Base-by-base conservation (phyloP, 202 grass and related monocot species). In the Setaria italica region DNA sequence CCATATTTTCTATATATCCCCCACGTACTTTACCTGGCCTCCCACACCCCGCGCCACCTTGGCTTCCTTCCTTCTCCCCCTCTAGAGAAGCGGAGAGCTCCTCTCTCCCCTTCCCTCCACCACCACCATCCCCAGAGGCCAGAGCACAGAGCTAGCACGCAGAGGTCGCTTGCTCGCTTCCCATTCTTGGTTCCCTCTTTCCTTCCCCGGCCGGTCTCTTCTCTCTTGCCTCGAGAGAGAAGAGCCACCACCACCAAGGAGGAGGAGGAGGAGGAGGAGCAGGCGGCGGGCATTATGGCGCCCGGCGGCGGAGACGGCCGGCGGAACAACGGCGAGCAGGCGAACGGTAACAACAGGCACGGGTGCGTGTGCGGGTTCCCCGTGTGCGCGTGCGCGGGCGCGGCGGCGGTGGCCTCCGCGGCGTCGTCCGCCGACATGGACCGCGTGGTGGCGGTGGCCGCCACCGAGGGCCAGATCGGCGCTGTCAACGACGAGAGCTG, bases 1-100 rank as follows among this genome's bases (percentile, higher is more conserved):
- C 85, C 85, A 63, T 87, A 84, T 76, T 87, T 87, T 82, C 85
- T 87, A 87, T 87, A 87, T 87, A 90, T 87, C 89, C 84, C 88
- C 88, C 88, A 72, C 84, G 88, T 90, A 90, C 84, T 90, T 82
- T 62, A 62, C 80, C 46, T 51, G 39, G 32, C 80, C 67, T 83
- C 59, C 60, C 88, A 50, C 87, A 81, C 7, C 2, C 57, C 60
- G 5, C 45, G 4, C 6, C 21, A 11, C 77, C 67, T 8, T 9
- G 15, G 34, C 9, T 29, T 25, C 25, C 25, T 25, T 25, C 25
- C 25, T 25, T 25, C 25, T 20, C 65, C 9, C 9, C 6, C 32
- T 20, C 67, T 63, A 48, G 25, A 56, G n/a, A 14, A 71, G 68
- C 11, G n/a, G 68, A 47, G 68, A 48, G 20, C 69, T 72, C 69